Evolutionary conservation across 768 basidiomycete genomes (phyloP), one percentile per base, ranked within the genome.

Genomic region (Mycena amicta): DNA sequence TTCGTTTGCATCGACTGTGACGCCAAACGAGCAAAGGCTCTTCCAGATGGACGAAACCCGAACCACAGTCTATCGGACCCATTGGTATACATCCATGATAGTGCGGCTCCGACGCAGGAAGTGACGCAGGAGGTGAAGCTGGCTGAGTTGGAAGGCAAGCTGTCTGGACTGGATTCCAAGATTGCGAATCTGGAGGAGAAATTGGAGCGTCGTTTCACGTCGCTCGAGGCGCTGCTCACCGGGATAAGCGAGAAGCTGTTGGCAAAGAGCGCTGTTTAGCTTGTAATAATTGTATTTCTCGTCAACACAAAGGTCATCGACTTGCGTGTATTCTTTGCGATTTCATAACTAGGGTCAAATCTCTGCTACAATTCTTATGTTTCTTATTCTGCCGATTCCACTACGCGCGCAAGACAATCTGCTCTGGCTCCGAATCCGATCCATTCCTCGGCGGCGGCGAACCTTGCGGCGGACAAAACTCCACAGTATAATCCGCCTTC

Each of bases 101-200:
- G 47, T 13, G 25, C 31, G 3, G 31, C 47, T 3, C 18, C n/a
- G 4, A 31, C 29, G 5, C 33, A 50, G 22, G 40, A 49, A 15
- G 3, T 23, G 13, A 41, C 47, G 5, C 37, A 49, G 2, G 55
- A 56, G 22, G 22, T 23, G 49, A 56, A 40, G 26, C 20, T 56
- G 13, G 22, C 39, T 2, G 37, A 50, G 20, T 22, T 56, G 31
- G 47, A 56, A 33, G 22, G 16, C 5, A 56, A 51, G 40, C 20
- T 56, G 47, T 3, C 39, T 3, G 49, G 26, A 20, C 37, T 56
- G 16, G 49, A 57, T 3, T 30, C 46, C 8, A 57, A 45, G 33
- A 31, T 61, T 28, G 56, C 39, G 20, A 37, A 30, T 2, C 52
- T 61, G 46, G 60, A 61, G 33, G 43, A 53, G 49, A 61, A 57